Evolutionary conservation across 139 green algal genomes (phyloP).

Genomic region (Tetraselmis chui): DNA sequence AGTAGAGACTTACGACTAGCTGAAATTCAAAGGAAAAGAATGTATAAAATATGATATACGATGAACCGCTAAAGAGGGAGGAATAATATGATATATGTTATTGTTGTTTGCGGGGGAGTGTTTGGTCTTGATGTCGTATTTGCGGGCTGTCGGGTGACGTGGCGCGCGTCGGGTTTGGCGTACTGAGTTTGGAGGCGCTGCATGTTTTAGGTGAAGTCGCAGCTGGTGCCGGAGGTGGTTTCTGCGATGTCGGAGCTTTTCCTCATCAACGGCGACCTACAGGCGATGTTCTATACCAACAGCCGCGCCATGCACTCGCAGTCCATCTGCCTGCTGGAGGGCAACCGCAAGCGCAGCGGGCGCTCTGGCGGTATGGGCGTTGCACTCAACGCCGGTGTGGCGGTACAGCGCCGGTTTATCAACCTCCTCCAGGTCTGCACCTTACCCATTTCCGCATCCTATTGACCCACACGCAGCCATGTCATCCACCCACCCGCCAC

Average conservation of each 20-base stretch:
- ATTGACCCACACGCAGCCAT: not conserved
- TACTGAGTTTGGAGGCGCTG: too few relatives aligned
- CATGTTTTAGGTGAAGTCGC: conserved; percentile 30
- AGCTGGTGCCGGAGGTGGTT: conserved; percentile 40
- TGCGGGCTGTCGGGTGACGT: too few relatives aligned
- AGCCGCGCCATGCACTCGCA: conserved; percentile 37
- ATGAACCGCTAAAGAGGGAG: too few relatives aligned
- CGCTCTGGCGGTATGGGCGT: not conserved
- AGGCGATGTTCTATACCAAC: conserved; percentile 89
- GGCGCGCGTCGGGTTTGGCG: too few relatives aligned
- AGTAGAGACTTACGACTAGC: too few relatives aligned
- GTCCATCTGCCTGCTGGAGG: conserved; percentile 35
- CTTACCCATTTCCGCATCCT: not conserved
- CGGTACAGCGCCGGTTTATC: not conserved
- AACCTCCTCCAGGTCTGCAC: not conserved
- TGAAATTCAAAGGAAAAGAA: too few relatives aligned
- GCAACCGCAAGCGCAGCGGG: conserved; percentile 23
- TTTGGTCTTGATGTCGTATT: too few relatives aligned
- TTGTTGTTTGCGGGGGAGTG: too few relatives aligned
- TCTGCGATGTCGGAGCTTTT: conserved; percentile 68
- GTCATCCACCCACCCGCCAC: not conserved
- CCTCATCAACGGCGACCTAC: conserved; percentile 86
- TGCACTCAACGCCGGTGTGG: not conserved
- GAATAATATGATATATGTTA: too few relatives aligned
- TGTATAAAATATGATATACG: too few relatives aligned